Evolutionary conservation across 257 asterid species (phyloP).

Genomic region (Solanum paucissectum): DNA sequence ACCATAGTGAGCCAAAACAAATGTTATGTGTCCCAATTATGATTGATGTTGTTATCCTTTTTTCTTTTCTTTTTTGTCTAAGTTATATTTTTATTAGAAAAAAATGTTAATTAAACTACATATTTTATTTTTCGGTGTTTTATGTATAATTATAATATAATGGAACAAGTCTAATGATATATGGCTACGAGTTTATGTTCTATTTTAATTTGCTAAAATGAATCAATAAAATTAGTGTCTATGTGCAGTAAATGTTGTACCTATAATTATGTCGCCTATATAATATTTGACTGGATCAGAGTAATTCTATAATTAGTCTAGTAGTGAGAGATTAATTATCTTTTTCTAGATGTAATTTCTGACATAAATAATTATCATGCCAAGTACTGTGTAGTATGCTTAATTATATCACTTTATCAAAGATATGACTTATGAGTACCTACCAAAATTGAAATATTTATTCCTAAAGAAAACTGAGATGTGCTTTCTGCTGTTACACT

Average conservation of each 20-base stretch:
- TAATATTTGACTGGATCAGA: neutral
- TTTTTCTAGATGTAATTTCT: neutral
- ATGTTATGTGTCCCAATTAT: conserved; percentile 8
- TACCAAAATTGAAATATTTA: neutral
- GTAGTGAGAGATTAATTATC: neutral
- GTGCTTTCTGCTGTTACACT: neutral
- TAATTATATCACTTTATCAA: neutral
- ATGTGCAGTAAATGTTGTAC: neutral
- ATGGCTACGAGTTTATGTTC: neutral
- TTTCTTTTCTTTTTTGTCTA: neutral
- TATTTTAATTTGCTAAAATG: neutral
- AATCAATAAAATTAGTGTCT: neutral
- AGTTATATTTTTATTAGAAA: conserved; percentile 16
- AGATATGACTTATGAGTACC: neutral
- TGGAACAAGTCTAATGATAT: neutral
- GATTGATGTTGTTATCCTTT: conserved; percentile 9
- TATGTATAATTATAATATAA: neutral
- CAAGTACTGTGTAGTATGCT: neutral
- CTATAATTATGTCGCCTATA: neutral
- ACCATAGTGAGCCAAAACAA: neutral
- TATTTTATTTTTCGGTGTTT: conserved; percentile 15
- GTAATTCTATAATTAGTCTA: neutral
- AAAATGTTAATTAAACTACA: conserved; percentile 11
- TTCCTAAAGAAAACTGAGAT: neutral
- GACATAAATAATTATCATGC: neutral